Conservation (phyloP, 306 rosid species). For the Trichosanthes cucumerina region DNA sequence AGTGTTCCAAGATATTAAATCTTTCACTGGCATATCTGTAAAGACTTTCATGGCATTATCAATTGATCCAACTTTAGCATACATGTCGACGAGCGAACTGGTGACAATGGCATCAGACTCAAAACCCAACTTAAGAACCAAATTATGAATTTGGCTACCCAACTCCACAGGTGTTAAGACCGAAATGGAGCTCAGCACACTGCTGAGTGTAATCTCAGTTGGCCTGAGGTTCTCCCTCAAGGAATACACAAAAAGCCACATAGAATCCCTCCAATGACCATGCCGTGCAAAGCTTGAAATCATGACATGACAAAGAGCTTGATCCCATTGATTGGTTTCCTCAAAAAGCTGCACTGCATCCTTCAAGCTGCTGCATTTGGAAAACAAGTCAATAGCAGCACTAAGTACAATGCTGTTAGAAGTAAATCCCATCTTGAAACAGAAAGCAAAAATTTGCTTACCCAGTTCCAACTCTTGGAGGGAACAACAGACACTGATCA, state of each 20-base stretch:
- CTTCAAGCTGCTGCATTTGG: conserved; percentile 78
- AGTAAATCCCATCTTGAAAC: conserved; percentile 64
- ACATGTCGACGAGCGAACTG: conserved; percentile 60
- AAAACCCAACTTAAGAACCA: conserved; percentile 52
- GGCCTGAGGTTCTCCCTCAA: conserved; percentile 62
- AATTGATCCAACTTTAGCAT: conserved; percentile 57
- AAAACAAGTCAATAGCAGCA: conserved; percentile 76
- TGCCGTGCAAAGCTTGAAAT: conserved; percentile 61
- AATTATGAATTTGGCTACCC: conserved; percentile 60
- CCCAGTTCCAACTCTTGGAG: conserved; percentile 63
- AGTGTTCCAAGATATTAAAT: conserved; percentile 75
- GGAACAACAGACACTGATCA: conserved; percentile 52
- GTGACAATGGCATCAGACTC: conserved; percentile 55
- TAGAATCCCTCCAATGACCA: conserved; percentile 38
- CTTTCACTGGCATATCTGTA: conserved; percentile 33
- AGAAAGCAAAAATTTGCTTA: conserved; percentile 56
- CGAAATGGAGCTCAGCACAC: conserved; percentile 50
- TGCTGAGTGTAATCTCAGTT: conserved; percentile 53
- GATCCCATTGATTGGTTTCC: conserved; percentile 47
- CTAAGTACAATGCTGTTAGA: conserved; percentile 63
- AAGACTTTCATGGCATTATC: conserved; percentile 45
- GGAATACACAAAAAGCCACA: conserved; percentile 43
- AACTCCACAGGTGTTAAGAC: conserved; percentile 36
- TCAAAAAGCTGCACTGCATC: conserved; percentile 47
- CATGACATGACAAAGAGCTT: conserved; percentile 59